Evolutionary conservation across 2,329 filamentous ascomycete species (phyloP), one percentile per base, ranked within the genome.

Genomic region (Tolypocladium inflatum): DNA sequence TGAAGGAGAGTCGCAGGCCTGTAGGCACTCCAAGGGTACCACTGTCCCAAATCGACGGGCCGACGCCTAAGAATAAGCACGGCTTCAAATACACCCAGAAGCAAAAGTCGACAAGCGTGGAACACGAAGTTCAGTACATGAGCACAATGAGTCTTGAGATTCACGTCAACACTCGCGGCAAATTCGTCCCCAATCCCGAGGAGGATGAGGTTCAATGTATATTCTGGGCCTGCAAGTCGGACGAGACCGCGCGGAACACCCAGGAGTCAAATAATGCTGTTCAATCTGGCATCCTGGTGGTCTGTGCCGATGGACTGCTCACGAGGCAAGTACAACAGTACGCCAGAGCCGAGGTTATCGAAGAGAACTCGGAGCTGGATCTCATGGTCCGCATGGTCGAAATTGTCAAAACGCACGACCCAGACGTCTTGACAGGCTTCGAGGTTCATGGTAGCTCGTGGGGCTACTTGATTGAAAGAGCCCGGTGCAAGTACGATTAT

Each of bases 381-480:
- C 72, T 97, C 37, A 84, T 99, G 70, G 88, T 89, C 50, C 83
- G 85, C n/a, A 83, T 97, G 71, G 86, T 96, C 19, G 88, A 94
- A 64, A 86, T 96, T 65, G 93, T 99, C 23, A 85, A 91, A 42
- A 77, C 78, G 3, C 81, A 89, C 65, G 94, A 99, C 69, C 94
- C 94, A 0, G 94, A 99, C 67, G 89, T 99, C 35, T 77, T 99
- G 48, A 94, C 92, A 0, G 94, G 94, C 0, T 99, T 94, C 65
- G 94, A 99, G 71, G 91, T 97, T 0, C 91, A 97, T 67, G 90
- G 91, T 56, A 82, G 85, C 59, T 97, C 92, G 0, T 99, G 94
- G 94, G 94, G 95, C 1, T 99, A 95, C 71, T 73, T 99, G 42
- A 93, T 97, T 54, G 93, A 99, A 73, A 84, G 94, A 55, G 92